Conservation (phyloP, 2,329 filamentous ascomycete genomes). For the Chaetothyriales sp. region DNA sequence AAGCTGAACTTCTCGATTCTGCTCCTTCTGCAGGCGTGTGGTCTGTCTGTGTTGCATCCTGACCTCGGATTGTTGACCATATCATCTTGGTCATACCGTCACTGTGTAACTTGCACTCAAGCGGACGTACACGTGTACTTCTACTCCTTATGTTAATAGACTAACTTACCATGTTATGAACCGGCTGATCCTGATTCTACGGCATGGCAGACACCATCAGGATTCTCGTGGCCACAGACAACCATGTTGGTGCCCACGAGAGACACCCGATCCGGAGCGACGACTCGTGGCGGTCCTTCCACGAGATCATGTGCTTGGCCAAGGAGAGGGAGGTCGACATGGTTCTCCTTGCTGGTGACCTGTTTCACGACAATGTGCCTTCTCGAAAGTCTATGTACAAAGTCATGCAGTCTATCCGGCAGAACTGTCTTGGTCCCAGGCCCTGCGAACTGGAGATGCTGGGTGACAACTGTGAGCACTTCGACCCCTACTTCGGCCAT, state of each 20-base stretch:
- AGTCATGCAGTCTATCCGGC: conserved; percentile 83
- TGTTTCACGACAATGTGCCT: conserved; percentile 97
- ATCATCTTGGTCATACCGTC: background rate
- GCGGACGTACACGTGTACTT: background rate
- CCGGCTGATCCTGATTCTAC: conserved; percentile 11
- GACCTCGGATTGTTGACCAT: no score
- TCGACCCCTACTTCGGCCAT: conserved; percentile 76
- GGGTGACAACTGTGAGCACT: conserved; percentile 81
- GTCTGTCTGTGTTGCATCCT: background rate
- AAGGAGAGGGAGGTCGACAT: conserved; percentile 87
- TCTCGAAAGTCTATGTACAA: conserved; percentile 93
- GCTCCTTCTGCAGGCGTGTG: background rate
- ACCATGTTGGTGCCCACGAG: conserved; percentile 94
- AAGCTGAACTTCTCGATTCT: background rate
- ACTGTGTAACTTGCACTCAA: background rate
- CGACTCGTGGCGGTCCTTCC: conserved; percentile 91
- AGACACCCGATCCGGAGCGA: conserved; percentile 86
- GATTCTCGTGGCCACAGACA: conserved; percentile 87
- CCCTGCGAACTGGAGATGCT: conserved; percentile 90
- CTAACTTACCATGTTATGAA: conserved; percentile 2
- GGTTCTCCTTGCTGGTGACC: conserved; percentile 83
- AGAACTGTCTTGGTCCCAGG: conserved; percentile 89
- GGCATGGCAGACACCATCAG: conserved; percentile 66
- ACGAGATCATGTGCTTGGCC: conserved; percentile 84
- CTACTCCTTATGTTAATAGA: background rate